phyloP scores from a whole-genome alignment of 106 monocot species.

The Hemerocallis citrina region DNA sequence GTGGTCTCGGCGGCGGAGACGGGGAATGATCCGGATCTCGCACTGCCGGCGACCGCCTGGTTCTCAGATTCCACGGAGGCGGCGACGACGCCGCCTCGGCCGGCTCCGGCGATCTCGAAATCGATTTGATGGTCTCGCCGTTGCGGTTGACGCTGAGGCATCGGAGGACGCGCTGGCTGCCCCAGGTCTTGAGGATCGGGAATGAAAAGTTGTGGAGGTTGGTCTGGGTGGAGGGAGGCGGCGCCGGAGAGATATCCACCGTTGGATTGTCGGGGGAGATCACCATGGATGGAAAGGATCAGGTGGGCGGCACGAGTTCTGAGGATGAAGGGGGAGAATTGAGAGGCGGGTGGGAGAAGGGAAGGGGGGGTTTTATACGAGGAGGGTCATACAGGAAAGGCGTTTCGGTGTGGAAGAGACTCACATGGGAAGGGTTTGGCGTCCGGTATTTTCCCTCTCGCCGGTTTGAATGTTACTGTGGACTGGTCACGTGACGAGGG shows the following conservation, averaged over 20 bases:
- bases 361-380: no score
- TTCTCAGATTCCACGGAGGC: slow-evolving; percentile 51
- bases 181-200: slow-evolving; percentile 44
- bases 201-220: slow-evolving; percentile 18
- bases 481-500: no score
- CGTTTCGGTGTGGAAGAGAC: no score
- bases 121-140: slow-evolving; percentile 13
- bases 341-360: no score
- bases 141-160: slow-evolving; percentile 23
- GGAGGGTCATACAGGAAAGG: no score
- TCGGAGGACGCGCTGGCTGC: slow-evolving; percentile 30
- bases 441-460: no score
- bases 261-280: slow-evolving; percentile 9
- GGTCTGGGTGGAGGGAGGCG: background rate
- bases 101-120: no score
- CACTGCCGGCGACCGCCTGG: slow-evolving; percentile 14
- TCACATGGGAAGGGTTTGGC: no score
- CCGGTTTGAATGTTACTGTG: no score
- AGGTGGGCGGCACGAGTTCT: no score
- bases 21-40: background rate
- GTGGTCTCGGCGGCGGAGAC: slow-evolving; percentile 2
- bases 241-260: background rate
- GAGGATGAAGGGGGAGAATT: no score
- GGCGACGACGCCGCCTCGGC: no score
- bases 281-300: slow-evolving; percentile 45